phyloP scores from a whole-genome alignment of 257 asterid species.

The Solanum tarapatanum region DNA sequence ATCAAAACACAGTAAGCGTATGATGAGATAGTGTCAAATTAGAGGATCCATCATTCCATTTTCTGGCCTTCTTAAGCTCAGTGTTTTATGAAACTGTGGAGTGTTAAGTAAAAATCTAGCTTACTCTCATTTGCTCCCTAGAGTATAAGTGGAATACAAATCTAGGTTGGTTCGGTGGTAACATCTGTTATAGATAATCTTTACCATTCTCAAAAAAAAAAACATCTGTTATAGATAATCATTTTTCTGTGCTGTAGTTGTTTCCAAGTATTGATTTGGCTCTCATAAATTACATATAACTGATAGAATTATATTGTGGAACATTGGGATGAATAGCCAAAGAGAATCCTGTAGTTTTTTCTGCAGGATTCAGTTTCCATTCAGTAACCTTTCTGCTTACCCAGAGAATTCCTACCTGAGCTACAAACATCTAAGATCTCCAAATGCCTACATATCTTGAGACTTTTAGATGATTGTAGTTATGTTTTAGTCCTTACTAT shows the following conservation, averaged over 20 bases:
- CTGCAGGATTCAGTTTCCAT: neutral
- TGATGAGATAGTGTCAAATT: neutral
- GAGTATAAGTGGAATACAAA: neutral
- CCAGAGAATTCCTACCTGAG: neutral
- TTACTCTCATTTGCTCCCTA: neutral
- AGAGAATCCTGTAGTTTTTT: neutral
- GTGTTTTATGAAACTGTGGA: neutral
- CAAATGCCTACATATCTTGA: neutral
- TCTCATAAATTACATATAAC: neutral
- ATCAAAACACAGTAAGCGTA: neutral
- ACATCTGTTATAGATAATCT: neutral
- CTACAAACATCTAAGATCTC: neutral
- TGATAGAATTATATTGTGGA: neutral
- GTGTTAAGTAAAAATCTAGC: neutral
- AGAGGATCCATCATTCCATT: neutral
- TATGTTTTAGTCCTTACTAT: neutral
- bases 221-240: neutral
- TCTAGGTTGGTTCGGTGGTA: neutral
- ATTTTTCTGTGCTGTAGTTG: neutral
- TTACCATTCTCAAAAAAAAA: too few species aligned
- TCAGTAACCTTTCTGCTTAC: neutral
- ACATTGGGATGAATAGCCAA: neutral
- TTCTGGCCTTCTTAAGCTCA: neutral
- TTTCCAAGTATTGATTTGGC: neutral
- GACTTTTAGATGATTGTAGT: neutral